Evolutionary conservation across 1,284 basidiomycete species (phyloP), one percentile per base, ranked within the genome.

Genomic region (Cryptococcus amylolentus): DNA sequence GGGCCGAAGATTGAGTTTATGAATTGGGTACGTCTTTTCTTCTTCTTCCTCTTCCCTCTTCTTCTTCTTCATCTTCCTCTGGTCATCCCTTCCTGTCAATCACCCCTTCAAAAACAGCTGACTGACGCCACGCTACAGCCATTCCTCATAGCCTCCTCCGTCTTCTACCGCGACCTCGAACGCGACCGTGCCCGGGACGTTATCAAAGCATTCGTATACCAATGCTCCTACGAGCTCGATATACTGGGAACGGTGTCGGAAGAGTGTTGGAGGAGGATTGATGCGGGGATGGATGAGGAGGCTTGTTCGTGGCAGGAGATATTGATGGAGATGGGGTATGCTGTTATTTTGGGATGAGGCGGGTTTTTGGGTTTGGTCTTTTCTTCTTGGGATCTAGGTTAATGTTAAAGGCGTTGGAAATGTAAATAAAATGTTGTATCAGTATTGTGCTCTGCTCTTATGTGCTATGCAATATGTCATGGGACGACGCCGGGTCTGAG

Each of bases 1-100:
- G 69, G 71, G 3, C 70, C 70, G 56, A 75, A 75, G 58, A 61
- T 72, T 35, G 73, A 75, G 60, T 72, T 65, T 47, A 61, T 75
- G 51, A 73, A 71, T 61, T 75, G 71, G 71, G 70, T 72, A 55
- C 56, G 70, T 65, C 8, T 23, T 9, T 14, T 42, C 41, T 9
- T 23, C 8, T 10, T 10, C 41, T 10, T 35, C 10, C 7, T 7
- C 31, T 2, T 23, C 23, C 23, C 2, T n/a, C 23, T 23, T 23
- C 23, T 23, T 23, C 23, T 23, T 23, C 4, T 14, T 42, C 41
- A 4, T 23, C 8, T 12, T n/a, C n/a, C 3, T 35, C 2, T 6
- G 6, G 7, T 10, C 31, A 35, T 35, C 31, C 6, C 31, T 5
- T 35, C 10, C 31, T 35, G 1, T 6, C 31, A 10, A 35, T 35